phyloP scores from a whole-genome alignment of 495 filamentous ascomycete species.

The Jackrogersella minutella region DNA sequence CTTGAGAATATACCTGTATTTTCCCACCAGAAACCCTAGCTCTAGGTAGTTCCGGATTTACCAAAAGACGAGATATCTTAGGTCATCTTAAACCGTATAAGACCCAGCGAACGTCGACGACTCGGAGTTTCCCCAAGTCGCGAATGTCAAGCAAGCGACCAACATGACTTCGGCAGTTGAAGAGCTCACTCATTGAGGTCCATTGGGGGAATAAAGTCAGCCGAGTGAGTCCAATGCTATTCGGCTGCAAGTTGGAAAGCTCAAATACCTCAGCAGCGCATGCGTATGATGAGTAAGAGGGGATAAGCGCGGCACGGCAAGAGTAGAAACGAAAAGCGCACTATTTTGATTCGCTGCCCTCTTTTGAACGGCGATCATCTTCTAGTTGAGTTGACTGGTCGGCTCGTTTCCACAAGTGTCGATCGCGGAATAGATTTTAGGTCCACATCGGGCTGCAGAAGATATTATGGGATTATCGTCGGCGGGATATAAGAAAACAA shows the following conservation, averaged over 20 bases:
- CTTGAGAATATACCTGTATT: slow-evolving; percentile 18
- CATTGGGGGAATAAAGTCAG: too few species aligned
- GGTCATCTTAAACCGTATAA: slow-evolving; percentile 3
- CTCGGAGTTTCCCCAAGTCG: slow-evolving; percentile 20
- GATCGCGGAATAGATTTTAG: background rate
- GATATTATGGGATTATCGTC: slow-evolving; percentile 7
- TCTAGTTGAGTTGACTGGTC: slow-evolving; percentile 8
- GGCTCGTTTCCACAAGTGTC: background rate
- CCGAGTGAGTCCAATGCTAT: slow-evolving; percentile 5
- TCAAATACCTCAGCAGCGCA: slow-evolving; percentile 20
- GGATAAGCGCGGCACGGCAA: slow-evolving; percentile 25
- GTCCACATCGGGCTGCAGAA: background rate
- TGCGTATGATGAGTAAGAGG: slow-evolving; percentile 17
- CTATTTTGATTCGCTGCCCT: slow-evolving; percentile 20
- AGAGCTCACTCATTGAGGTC: slow-evolving; percentile 3
- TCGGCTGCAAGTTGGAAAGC: slow-evolving; percentile 5
- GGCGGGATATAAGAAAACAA: background rate
- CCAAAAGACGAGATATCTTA: slow-evolving; percentile 1
- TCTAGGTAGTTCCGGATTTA: slow-evolving; percentile 1
- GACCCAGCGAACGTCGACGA: slow-evolving; percentile 9
- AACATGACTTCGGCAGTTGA: slow-evolving; percentile 25
- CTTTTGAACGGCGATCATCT: slow-evolving; percentile 1
- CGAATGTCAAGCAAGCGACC: slow-evolving; percentile 11
- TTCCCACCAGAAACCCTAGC: slow-evolving; percentile 1
- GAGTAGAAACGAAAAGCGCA: background rate